Evolutionary conservation across 208 protist genomes (phyloP).

Genomic region (Leishmania arabica): DNA sequence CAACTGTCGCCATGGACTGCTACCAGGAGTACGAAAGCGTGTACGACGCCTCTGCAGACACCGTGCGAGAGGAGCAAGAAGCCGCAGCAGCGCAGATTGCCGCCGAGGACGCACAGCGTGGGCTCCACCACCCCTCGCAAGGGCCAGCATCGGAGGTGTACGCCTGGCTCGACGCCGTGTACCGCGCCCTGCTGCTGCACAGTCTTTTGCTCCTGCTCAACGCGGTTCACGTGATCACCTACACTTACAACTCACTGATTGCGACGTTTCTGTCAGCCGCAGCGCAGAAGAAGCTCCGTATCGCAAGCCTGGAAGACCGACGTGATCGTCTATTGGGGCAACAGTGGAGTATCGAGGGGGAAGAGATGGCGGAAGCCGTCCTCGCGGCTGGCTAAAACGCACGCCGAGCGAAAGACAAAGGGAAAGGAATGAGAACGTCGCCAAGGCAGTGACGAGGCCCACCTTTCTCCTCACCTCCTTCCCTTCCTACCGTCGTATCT

Average conservation of each 20-base stretch:
- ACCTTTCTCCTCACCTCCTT: background rate
- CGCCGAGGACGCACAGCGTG: constrained; percentile 12
- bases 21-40: constrained; percentile 41
- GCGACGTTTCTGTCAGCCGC: constrained; percentile 11
- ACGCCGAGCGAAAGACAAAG: background rate
- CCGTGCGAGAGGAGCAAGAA: constrained; percentile 38
- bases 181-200: constrained; percentile 42
- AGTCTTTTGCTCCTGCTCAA: constrained; percentile 39
- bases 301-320: constrained; percentile 48
- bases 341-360: background rate
- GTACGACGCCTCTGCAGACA: constrained; percentile 44
- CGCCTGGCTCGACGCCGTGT: constrained; percentile 27
- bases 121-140: background rate
- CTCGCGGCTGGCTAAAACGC: background rate
- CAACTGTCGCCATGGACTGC: constrained; percentile 8
- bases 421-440: too few relatives aligned
- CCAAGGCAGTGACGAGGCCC: background rate
- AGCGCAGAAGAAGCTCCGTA: constrained; percentile 14
- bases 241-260: constrained; percentile 48
- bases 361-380: constrained; percentile 12
- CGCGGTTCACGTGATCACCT: constrained; percentile 36
- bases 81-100: constrained; percentile 39
- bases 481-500: background rate
- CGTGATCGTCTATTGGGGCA: constrained; percentile 14
- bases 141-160: background rate